Evolutionary conservation across 1,284 basidiomycete species (phyloP).

Genomic region (Irpex sp.): DNA sequence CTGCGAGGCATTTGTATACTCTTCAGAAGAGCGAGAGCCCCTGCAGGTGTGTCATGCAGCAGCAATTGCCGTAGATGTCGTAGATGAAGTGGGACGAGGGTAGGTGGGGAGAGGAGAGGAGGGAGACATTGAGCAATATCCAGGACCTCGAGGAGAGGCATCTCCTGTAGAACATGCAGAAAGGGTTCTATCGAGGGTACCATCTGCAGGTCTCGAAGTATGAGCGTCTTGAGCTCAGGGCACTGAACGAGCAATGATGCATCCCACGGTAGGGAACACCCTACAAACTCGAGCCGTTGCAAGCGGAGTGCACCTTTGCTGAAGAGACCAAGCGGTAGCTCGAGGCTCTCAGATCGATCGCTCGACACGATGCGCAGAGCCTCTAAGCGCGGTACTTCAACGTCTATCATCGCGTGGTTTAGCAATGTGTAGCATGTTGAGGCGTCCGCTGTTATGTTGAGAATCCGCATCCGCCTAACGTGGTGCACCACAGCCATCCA

Average conservation of each 20-base stretch:
- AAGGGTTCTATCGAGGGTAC: constrained; percentile 1
- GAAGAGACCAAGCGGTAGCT: neutral
- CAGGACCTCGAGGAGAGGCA: constrained; percentile 4
- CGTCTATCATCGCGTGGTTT: neutral
- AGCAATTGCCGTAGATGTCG: neutral
- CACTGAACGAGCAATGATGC: constrained; percentile 3
- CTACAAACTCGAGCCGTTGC: constrained; percentile 5
- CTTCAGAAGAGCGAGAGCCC: neutral
- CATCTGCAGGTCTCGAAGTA: neutral
- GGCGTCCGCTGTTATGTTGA: constrained; percentile 4
- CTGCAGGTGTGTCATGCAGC: neutral
- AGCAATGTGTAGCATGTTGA: neutral
- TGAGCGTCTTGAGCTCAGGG: neutral
- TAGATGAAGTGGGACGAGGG: neutral
- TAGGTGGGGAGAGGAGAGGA: neutral
- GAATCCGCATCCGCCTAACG: constrained; percentile 1
- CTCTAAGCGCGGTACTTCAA: neutral
- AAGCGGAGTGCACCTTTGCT: constrained; percentile 5
- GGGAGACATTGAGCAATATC: neutral
- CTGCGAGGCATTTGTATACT: neutral
- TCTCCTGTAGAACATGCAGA: neutral
- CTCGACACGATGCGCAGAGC: constrained; percentile 5
- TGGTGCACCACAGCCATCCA: constrained; percentile 4
- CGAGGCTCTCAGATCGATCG: neutral
- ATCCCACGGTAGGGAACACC: constrained; percentile 7